A percentile compares a stretch with the other conserved stretches of the same genome.
Evolutionary conservation across 2,329 filamentous ascomycete genomes (phyloP).

Genomic region (Fusarium tanahbumbuense): DNA sequence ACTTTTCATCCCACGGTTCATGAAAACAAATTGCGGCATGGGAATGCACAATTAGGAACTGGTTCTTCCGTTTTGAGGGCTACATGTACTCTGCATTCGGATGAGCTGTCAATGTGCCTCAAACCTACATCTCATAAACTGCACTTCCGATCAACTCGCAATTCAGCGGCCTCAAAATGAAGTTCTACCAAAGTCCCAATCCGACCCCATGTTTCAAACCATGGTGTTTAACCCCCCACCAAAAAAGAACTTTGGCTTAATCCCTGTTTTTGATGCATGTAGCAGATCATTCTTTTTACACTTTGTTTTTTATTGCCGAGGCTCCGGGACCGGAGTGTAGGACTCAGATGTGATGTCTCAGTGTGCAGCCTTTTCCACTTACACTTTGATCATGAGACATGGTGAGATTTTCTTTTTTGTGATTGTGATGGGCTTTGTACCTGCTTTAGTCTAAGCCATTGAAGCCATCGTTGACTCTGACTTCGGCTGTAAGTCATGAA

Average conservation of each 20-base stretch:
- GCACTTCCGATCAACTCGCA: too few relatives aligned
- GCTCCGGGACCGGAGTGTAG: background rate
- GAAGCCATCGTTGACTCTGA: background rate
- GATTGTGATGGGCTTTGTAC: slow-evolving; percentile 3
- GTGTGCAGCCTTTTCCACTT: background rate
- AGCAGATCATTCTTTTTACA: slow-evolving; percentile 30
- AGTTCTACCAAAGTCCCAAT: slow-evolving; percentile 38
- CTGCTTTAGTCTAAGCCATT: slow-evolving; percentile 25
- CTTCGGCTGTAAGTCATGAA: too few relatives aligned
- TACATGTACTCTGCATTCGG: too few relatives aligned
- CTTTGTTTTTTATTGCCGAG: slow-evolving; percentile 12
- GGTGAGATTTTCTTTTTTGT: background rate
- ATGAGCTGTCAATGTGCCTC: background rate
- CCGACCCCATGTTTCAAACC: slow-evolving; percentile 24
- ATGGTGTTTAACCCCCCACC: slow-evolving; percentile 25
- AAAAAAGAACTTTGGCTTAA: slow-evolving; percentile 30
- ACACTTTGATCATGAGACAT: slow-evolving; percentile 31
- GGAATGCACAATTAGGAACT: background rate
- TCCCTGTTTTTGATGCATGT: slow-evolving; percentile 20
- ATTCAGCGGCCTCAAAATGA: slow-evolving; percentile 4
- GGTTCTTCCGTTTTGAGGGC: background rate
- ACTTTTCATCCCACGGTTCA: background rate
- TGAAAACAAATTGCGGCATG: background rate
- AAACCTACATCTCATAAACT: background rate
- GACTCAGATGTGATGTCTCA: background rate